Percentiles rank a stretch among this genome's conserved stretches.
These are phyloP conservation scores for Trichoderma sp. DNA, from an alignment of 2,329 filamentous ascomycete genomes.

Conservation along the genomic window DNA sequence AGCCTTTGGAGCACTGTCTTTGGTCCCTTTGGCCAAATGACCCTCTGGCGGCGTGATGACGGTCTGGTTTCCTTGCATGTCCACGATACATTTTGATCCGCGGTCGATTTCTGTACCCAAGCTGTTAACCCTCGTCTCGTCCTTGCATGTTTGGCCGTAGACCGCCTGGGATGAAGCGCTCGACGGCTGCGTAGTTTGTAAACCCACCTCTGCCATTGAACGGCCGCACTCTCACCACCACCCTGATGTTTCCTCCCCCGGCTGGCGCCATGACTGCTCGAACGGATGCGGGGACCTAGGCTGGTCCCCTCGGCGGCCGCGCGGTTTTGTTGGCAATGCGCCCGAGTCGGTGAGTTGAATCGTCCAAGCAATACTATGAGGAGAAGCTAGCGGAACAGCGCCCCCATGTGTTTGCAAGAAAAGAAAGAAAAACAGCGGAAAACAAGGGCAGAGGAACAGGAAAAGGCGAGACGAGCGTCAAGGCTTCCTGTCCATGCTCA, in stretches of 20 bases:
- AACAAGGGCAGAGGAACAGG: neutral
- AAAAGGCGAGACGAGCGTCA: constrained; percentile 16
- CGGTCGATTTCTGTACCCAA: constrained; percentile 72
- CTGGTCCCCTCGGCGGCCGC: constrained; percentile 34
- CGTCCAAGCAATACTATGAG: neutral
- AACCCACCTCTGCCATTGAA: constrained; percentile 88
- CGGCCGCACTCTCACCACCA: constrained; percentile 92
- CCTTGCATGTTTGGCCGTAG: neutral
- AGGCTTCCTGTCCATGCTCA: constrained; percentile 23
- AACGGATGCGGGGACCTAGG: constrained; percentile 36
- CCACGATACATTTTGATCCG: constrained; percentile 91
- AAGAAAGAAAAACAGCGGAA: neutral
- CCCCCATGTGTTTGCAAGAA: neutral
- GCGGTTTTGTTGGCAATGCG: constrained; percentile 30
- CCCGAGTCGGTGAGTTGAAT: constrained; percentile 23
- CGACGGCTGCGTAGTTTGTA: neutral
- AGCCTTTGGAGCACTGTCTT: constrained; percentile 71
- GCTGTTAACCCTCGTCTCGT: constrained; percentile 24
- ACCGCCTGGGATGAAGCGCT: neutral
- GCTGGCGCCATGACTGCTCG: constrained; percentile 43
- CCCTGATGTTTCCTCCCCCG: constrained; percentile 97
- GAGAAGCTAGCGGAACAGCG: neutral
- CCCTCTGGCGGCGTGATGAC: constrained; percentile 72
- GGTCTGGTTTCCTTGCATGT: constrained; percentile 93
- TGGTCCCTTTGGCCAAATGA: constrained; percentile 60